Conservation (phyloP, 805 yeast genomes). For the Debaryomyces tyrocola region DNA sequence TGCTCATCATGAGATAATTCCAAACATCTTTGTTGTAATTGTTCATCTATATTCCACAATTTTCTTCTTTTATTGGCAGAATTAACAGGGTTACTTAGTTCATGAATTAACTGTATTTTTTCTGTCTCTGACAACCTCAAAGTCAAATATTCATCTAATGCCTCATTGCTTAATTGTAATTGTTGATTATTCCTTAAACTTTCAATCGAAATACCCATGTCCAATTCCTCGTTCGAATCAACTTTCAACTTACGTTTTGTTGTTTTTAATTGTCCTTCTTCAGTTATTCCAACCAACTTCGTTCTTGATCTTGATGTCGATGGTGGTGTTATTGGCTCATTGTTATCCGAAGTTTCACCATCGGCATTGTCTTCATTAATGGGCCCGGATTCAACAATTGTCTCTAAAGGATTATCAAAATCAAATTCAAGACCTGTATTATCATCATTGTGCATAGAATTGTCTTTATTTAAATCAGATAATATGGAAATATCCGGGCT, state of each 20-base stretch:
- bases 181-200: constrained; percentile 32
- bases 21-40: constrained; percentile 27
- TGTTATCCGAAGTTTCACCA: constrained; percentile 6
- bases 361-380: constrained; percentile 7
- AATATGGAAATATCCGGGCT: constrained; percentile 25
- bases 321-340: constrained; percentile 26
- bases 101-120: constrained; percentile 34
- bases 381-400: constrained; percentile 18
- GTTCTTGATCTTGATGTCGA: constrained; percentile 20
- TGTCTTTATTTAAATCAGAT: constrained; percentile 15
- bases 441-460: constrained; percentile 13
- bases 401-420: constrained; percentile 44
- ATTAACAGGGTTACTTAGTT: constrained; percentile 28
- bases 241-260: constrained; percentile 44
- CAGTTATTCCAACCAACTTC: constrained; percentile 33
- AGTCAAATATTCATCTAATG: constrained; percentile 20
- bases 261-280: constrained; percentile 47
- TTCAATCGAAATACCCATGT: constrained; percentile 40
- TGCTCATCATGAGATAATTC: constrained; percentile 25
- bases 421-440: constrained; percentile 29
- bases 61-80: constrained; percentile 27
- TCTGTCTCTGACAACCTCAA: constrained; percentile 28
- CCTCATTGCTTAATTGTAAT: constrained; percentile 18
- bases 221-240: constrained; percentile 47
- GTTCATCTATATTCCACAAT: constrained; percentile 28